These are phyloP conservation scores for Taxillus chinensis DNA, from an alignment of 164 flowering plant genomes.

Conservation along the genomic window DNA sequence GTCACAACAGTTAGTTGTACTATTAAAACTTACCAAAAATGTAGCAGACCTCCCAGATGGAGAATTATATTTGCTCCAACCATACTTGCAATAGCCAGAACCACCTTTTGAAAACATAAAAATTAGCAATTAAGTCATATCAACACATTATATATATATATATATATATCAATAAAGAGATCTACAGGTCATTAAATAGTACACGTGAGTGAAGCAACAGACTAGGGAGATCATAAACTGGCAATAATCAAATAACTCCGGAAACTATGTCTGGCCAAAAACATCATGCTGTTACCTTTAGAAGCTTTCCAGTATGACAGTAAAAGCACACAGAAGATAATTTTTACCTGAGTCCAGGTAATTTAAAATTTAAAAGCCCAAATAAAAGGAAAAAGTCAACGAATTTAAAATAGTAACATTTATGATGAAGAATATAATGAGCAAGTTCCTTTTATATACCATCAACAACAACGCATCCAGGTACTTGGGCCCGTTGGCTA, in stretches of 20 bases:
- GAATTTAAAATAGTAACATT: too few relatives aligned
- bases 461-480: conserved; percentile 75
- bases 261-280: too few relatives aligned
- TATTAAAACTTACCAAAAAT: conserved; percentile 52
- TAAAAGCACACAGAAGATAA: too few relatives aligned
- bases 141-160: background rate
- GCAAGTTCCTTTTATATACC: conserved; percentile 28
- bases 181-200: too few relatives aligned
- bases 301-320: too few relatives aligned
- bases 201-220: background rate
- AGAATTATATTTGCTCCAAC: conserved; percentile 76
- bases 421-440: background rate
- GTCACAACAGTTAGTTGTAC: background rate
- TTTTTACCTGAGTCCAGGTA: too few relatives aligned
- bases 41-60: conserved; percentile 83
- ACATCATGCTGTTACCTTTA: too few relatives aligned
- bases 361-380: too few relatives aligned
- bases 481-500: conserved; percentile 42
- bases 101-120: conserved; percentile 48
- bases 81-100: conserved; percentile 94
- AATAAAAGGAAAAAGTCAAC: too few relatives aligned
- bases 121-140: background rate
- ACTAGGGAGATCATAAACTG: background rate
- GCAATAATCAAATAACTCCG: too few relatives aligned
- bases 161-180: background rate